Evolutionary conservation across 1,284 basidiomycete species (phyloP).

Genomic region (Hemileccinum hortonii): DNA sequence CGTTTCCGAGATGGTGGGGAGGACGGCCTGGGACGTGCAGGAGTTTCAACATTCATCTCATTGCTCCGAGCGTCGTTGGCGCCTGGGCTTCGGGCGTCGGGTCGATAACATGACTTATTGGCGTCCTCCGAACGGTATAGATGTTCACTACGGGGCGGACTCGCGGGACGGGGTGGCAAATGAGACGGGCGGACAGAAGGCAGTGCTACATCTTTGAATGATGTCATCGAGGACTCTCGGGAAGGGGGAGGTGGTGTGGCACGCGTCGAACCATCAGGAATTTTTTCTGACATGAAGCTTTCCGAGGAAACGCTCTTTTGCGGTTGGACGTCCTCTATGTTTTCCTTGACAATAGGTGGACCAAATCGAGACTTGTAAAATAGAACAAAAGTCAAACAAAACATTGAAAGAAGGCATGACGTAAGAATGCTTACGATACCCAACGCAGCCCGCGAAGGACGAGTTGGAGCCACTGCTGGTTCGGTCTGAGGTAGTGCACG

Average conservation of each 20-base stretch:
- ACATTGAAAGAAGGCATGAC: background rate
- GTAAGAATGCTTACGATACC: conserved; percentile 18
- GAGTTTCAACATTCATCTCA: conserved; percentile 11
- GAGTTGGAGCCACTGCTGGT: conserved; percentile 2
- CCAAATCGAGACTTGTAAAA: conserved; percentile 33
- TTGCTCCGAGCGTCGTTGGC: background rate
- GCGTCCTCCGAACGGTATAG: conserved; percentile 9
- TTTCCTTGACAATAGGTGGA: conserved; percentile 28
- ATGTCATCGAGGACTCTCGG: conserved; percentile 30
- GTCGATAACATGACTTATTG: conserved; percentile 3
- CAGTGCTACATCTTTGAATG: conserved; percentile 15
- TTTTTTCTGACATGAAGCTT: conserved; percentile 11
- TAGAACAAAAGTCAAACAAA: background rate
- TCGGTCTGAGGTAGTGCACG: conserved; percentile 15
- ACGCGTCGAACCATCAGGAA: conserved; percentile 19
- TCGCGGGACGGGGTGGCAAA: conserved; percentile 25
- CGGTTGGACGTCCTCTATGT: conserved; percentile 6
- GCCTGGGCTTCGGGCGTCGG: background rate
- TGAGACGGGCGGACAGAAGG: conserved; percentile 15
- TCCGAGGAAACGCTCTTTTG: conserved; percentile 18
- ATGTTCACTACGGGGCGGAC: conserved; percentile 14
- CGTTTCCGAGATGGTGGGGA: conserved; percentile 13
- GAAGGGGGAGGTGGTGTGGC: conserved; percentile 32
- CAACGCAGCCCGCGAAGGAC: conserved; percentile 19
- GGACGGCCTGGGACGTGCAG: conserved; percentile 1